Evolutionary conservation across 352 stramenopile species (phyloP).

Genomic region (Phytophthora sojae): DNA sequence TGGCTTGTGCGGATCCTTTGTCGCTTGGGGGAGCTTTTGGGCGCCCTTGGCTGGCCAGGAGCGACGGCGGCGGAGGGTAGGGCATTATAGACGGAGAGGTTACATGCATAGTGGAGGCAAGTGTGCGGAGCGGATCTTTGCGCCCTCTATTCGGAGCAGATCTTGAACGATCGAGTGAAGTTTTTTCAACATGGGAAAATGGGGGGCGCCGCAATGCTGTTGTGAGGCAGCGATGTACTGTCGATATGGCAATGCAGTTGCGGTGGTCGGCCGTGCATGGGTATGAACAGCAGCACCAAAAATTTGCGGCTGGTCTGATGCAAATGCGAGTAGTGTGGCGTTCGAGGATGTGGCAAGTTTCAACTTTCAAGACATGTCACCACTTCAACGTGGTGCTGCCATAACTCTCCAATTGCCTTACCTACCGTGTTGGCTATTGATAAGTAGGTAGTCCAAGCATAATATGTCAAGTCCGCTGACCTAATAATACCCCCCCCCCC

Average conservation of each 20-base stretch:
- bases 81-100: conserved; percentile 14
- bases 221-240: too few relatives aligned
- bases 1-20: conserved; percentile 20
- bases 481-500: not conserved
- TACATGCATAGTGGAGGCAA: conserved; percentile 28
- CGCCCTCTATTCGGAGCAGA: conserved; percentile 12
- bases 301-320: not conserved
- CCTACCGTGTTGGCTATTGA: not conserved
- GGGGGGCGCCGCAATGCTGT: too few relatives aligned
- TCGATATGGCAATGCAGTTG: too few relatives aligned
- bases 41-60: conserved; percentile 45
- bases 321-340: not conserved
- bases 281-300: not conserved
- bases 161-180: conserved; percentile 7
- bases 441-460: not conserved
- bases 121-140: conserved; percentile 19
- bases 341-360: not conserved
- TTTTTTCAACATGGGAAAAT: not conserved
- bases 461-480: not conserved
- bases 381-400: not conserved
- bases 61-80: conserved; percentile 1
- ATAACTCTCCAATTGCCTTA: not conserved
- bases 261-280: too few relatives aligned
- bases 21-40: conserved; percentile 11
- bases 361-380: not conserved